phyloP scores from a whole-genome alignment of 2,329 filamentous ascomycete genomes.

The Xylaria hypoxylon region DNA sequence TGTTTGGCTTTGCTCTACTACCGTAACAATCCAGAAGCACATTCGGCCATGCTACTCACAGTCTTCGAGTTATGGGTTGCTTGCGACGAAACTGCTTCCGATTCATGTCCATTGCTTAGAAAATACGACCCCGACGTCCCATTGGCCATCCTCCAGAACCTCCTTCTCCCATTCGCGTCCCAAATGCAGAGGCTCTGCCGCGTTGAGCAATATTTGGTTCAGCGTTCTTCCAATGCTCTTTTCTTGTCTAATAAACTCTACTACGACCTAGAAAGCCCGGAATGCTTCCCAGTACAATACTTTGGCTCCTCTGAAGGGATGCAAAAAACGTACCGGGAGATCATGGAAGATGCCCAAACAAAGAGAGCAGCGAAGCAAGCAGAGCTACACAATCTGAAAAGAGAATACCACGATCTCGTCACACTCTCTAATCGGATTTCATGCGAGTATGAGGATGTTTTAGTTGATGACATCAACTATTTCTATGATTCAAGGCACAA shows the following conservation, averaged over 20 bases:
- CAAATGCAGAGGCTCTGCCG: constrained; percentile 24
- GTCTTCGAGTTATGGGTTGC: constrained; percentile 34
- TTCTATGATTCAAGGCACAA: background rate
- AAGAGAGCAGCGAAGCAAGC: constrained; percentile 9
- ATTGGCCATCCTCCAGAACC: constrained; percentile 44
- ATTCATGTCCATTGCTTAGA: constrained; percentile 31
- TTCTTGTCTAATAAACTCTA: background rate
- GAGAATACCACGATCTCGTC: background rate
- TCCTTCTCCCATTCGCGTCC: constrained; percentile 20
- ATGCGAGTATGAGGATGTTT: constrained; percentile 7
- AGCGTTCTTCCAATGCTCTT: constrained; percentile 3
- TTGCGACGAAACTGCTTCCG: constrained; percentile 14
- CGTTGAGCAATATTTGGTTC: constrained; percentile 12
- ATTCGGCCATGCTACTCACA: constrained; percentile 32
- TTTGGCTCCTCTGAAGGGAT: background rate
- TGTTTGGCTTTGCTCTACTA: constrained; percentile 11
- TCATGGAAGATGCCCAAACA: background rate
- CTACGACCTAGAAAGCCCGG: background rate
- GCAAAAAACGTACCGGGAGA: background rate
- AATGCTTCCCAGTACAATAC: constrained; percentile 18
- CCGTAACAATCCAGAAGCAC: constrained; percentile 25
- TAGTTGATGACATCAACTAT: background rate
- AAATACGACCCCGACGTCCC: constrained; percentile 43
- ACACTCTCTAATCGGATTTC: background rate
- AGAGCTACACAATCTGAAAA: background rate